Evolutionary conservation across 371 early-diverging fungal species (phyloP).

Genomic region (Capillidium heterosporum): DNA sequence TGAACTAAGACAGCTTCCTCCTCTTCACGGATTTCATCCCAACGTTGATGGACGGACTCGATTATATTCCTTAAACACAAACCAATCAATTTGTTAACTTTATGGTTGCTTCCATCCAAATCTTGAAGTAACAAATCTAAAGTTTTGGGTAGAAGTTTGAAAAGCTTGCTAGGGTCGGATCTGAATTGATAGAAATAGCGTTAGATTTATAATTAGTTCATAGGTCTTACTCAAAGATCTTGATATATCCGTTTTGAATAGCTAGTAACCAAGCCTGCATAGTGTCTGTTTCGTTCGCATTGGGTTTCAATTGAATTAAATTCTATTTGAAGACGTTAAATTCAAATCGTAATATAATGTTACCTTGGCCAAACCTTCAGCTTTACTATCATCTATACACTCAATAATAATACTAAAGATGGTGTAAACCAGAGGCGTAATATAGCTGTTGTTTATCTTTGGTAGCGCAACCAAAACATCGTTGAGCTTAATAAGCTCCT

Average conservation of each 20-base stretch:
- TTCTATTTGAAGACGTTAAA: constrained; percentile 23
- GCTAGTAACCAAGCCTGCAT: constrained; percentile 75
- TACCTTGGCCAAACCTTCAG: constrained; percentile 5
- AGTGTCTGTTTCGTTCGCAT: constrained; percentile 57
- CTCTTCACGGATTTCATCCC: constrained; percentile 3
- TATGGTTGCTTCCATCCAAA: constrained; percentile 43
- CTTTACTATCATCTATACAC: neutral
- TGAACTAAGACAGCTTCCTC: constrained; percentile 17
- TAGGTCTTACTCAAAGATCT: constrained; percentile 21
- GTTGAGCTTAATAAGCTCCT: constrained; percentile 20
- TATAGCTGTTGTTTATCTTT: constrained; percentile 57
- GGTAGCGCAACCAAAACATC: constrained; percentile 63
- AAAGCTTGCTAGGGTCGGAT: constrained; percentile 8
- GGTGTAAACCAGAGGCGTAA: constrained; percentile 70
- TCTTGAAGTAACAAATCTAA: constrained; percentile 35
- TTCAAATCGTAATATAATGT: constrained; percentile 5
- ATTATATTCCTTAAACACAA: constrained; percentile 41
- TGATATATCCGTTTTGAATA: constrained; percentile 42
- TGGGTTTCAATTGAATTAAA: constrained; percentile 63
- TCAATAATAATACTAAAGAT: constrained; percentile 27
- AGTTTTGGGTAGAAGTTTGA: constrained; percentile 18
- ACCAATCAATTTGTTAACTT: constrained; percentile 31
- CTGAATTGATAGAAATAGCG: neutral
- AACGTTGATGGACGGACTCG: constrained; percentile 8
- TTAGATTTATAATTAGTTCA: constrained; percentile 1